Evolutionary conservation across 176 grass and related monocot genomes (phyloP).

Genomic region (Microstegium vimineum): DNA sequence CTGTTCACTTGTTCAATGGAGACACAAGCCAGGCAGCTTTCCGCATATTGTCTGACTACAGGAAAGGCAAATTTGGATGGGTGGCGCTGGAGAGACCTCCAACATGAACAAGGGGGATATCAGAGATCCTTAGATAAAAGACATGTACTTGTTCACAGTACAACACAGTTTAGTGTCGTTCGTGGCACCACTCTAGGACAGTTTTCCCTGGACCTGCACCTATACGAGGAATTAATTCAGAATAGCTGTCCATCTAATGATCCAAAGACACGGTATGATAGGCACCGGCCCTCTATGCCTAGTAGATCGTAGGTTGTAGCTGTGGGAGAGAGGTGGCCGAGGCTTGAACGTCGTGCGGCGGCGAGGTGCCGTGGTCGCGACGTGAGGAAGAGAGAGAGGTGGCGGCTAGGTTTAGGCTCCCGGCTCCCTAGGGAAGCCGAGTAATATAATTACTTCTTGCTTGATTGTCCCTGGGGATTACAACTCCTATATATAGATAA

Average conservation of each 20-base stretch:
- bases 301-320: too few relatives aligned
- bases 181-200: not conserved
- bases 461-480: too few relatives aligned
- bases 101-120: slow-evolving; percentile 36
- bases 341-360: too few relatives aligned
- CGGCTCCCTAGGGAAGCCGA: too few relatives aligned
- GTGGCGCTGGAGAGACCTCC: slow-evolving; percentile 84
- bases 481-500: too few relatives aligned
- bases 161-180: slow-evolving; percentile 2
- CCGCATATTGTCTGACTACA: slow-evolving; percentile 76
- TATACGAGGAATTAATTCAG: slow-evolving; percentile 6
- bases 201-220: not conserved
- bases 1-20: slow-evolving; percentile 74
- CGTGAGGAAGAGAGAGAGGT: too few relatives aligned
- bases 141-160: slow-evolving; percentile 8
- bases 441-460: too few relatives aligned
- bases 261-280: not conserved
- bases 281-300: too few relatives aligned
- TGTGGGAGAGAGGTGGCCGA: too few relatives aligned
- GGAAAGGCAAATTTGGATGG: slow-evolving; percentile 94
- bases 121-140: not conserved
- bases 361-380: too few relatives aligned
- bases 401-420: too few relatives aligned
- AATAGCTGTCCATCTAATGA: not conserved
- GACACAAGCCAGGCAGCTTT: slow-evolving; percentile 78